Conservation (phyloP, 2,329 filamentous ascomycete genomes). For the Zalaria sp. region DNA sequence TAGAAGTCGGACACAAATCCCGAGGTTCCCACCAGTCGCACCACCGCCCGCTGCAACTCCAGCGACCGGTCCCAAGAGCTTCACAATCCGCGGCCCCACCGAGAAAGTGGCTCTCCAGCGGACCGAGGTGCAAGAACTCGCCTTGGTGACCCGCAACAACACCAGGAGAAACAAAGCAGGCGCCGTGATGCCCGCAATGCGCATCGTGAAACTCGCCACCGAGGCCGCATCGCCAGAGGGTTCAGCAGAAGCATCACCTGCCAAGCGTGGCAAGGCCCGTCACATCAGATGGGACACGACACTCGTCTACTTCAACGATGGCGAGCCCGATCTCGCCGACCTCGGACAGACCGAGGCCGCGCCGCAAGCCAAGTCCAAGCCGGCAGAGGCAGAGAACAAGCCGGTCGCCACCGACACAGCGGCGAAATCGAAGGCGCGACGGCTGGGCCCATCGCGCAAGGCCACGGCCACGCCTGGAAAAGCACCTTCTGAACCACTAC, state of each 20-base stretch:
- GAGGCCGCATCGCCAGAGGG: conserved; percentile 11
- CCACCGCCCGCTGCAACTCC: conserved; percentile 1
- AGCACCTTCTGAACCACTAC: background rate
- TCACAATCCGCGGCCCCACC: conserved; percentile 27
- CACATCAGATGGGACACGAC: conserved; percentile 27
- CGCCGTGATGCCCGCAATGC: conserved; percentile 26
- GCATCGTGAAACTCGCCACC: conserved; percentile 26
- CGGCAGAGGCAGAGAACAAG: conserved; percentile 5
- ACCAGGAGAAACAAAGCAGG: conserved; percentile 37
- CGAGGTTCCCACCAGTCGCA: background rate
- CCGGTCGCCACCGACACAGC: background rate
- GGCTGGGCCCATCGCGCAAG: background rate
- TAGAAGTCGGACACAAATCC: conserved; percentile 2
- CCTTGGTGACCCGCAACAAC: conserved; percentile 30
- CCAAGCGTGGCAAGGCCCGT: background rate
- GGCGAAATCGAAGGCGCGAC: background rate
- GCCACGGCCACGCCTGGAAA: background rate
- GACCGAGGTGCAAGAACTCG: conserved; percentile 34
- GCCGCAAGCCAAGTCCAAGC: conserved; percentile 10
- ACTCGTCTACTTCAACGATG: conserved; percentile 29
- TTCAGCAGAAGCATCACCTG: conserved; percentile 3
- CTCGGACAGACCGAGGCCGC: conserved; percentile 16
- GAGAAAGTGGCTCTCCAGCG: conserved; percentile 32
- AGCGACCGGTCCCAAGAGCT: conserved; percentile 21
- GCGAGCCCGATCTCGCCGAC: conserved; percentile 14